phyloP scores from a whole-genome alignment of 352 stramenopile species.

The Globisporangium rhizosaccharum region DNA sequence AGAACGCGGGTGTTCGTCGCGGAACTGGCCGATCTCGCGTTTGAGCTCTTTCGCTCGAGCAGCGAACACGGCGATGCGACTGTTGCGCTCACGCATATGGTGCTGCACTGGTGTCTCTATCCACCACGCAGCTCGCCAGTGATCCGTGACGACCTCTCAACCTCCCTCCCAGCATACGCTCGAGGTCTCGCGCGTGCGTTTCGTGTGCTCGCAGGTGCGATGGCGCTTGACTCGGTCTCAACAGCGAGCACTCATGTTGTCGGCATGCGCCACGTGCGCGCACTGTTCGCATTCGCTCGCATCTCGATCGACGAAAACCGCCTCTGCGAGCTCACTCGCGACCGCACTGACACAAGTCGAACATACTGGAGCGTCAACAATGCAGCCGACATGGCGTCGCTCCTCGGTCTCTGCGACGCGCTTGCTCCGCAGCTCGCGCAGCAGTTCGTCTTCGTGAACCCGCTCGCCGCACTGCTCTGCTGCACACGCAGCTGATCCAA shows the following conservation, averaged over 20 bases:
- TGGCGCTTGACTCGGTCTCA: not conserved
- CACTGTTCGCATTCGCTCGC: conserved; percentile 17
- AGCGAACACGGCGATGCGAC: not conserved
- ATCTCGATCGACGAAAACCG: conserved; percentile 1
- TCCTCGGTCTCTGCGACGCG: conserved; percentile 29
- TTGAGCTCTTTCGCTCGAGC: conserved; percentile 25
- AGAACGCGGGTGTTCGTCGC: not conserved
- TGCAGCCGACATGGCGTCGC: conserved; percentile 7
- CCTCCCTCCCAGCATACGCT: conserved; percentile 30
- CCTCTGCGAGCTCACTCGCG: not conserved
- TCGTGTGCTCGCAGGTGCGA: conserved; percentile 17
- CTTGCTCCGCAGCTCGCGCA: conserved; percentile 20
- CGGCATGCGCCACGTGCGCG: conserved; percentile 5
- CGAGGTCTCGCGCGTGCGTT: conserved; percentile 38
- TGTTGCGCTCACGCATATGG: conserved; percentile 21
- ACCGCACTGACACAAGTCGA: not conserved
- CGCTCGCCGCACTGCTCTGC: conserved; percentile 25
- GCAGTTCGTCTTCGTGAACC: conserved; percentile 38
- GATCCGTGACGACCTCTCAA: conserved; percentile 25
- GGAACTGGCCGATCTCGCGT: conserved; percentile 26
- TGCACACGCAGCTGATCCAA: not conserved
- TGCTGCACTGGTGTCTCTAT: conserved; percentile 32
- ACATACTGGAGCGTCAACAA: not conserved
- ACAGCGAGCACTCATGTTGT: not conserved
- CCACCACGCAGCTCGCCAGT: conserved; percentile 18